Evolutionary conservation across 1,139 yeast genomes (phyloP).

Genomic region (Waltiozyma sp.): DNA sequence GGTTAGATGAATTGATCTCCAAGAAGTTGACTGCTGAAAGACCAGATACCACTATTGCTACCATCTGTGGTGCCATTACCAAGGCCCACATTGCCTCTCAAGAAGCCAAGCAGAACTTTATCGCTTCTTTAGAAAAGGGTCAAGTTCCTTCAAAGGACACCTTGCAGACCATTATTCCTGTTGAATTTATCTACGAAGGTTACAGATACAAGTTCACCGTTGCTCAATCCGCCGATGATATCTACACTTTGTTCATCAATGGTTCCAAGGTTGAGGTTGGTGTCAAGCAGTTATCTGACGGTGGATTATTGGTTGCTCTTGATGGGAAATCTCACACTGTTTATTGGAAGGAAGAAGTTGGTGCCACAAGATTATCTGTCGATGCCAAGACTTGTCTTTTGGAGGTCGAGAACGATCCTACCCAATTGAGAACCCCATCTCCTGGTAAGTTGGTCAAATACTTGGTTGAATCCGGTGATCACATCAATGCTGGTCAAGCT

Average conservation of each 20-base stretch:
- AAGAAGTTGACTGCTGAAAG: conserved; percentile 93
- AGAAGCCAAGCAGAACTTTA: conserved; percentile 58
- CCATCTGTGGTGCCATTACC: conserved; percentile 94
- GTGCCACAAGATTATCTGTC: conserved; percentile 91
- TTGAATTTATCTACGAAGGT: conserved; percentile 93
- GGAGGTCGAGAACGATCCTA: conserved; percentile 95
- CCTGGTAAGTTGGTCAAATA: conserved; percentile 96
- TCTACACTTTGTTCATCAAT: conserved; percentile 81
- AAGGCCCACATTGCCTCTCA: conserved; percentile 80
- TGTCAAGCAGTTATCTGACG: conserved; percentile 81
- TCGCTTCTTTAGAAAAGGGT: conserved; percentile 76
- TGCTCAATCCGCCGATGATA: conserved; percentile 78
- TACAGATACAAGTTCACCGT: conserved; percentile 89
- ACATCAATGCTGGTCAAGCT: conserved; percentile 82
- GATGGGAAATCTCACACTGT: conserved; percentile 92
- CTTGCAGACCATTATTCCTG: conserved; percentile 78
- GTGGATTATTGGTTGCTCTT: conserved; percentile 79
- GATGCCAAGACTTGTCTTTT: conserved; percentile 90
- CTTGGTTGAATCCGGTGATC: conserved; percentile 93
- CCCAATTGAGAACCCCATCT: conserved; percentile 95
- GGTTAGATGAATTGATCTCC: conserved; percentile 93
- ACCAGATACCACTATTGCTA: conserved; percentile 85
- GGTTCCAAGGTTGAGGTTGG: conserved; percentile 88
- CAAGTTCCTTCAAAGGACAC: conserved; percentile 74
- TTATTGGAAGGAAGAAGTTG: conserved; percentile 96